Evolutionary conservation across 208 protist species (phyloP), one percentile per base, ranked within the genome.

Genomic region (Trypanosoma mega): DNA sequence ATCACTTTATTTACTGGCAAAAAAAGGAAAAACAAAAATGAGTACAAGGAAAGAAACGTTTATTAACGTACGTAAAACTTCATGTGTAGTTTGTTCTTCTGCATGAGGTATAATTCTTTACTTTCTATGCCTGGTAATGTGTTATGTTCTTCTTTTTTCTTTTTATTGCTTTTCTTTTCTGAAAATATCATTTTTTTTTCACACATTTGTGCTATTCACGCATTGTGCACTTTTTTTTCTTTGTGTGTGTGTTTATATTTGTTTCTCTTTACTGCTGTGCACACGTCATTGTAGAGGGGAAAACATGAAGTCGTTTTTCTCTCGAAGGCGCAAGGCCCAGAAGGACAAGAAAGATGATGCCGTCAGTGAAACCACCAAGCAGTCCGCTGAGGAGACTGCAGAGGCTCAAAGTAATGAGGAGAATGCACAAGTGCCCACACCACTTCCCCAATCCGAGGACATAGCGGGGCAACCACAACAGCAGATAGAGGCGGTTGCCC

Each of bases 111-210:
- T n/a, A n/a, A n/a, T n/a, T n/a, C n/a, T 48, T n/a, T 47, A 20
- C 50, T 37, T 16, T 47, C 47, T 1, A 12, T 12, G 26, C 3
- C 26, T 6, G 36, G 20, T 49, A 44, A 3, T 4, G 33, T 26
- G 46, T 14, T 21, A 26, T 41, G 29, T 39, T 31, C 44, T 34
- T 43, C 53, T 53, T 59, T 55, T 57, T 66, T 7, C 3, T 1
- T 59, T 60, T 12, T 65, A 65, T 45, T 44, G 6, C 27, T 11
- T 36, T 27, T n/a, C 46, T 56, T 3, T 66, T 54, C 33, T 54
- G 27, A n/a, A 20, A 41, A 36, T 54, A 36, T 37, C 2, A 23
- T 41, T 37, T 21, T 52, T 23, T 52, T 31, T 52, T 34, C 14
- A 52, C 3, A 6, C 12, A 12, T 5, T 27, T n/a, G 3, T 57